Conservation (phyloP, 2,329 filamentous ascomycete species). For the Laburnicola sp. region DNA sequence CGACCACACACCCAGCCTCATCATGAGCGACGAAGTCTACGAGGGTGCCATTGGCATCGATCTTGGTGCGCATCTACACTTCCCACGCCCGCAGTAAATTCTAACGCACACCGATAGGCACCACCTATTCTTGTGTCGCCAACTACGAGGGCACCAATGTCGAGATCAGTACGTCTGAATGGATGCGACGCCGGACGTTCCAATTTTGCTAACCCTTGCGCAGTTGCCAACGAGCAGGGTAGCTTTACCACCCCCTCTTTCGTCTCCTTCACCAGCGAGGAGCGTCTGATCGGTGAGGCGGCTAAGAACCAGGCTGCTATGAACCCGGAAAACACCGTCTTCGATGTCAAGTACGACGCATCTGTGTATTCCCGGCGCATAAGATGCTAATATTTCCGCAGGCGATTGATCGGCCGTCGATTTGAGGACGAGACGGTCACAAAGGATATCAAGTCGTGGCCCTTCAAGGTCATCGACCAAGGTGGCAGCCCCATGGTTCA, state of each 20-base stretch:
- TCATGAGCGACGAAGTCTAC: slow-evolving; percentile 97
- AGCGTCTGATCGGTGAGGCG: slow-evolving; percentile 98
- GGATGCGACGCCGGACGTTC: slow-evolving; percentile 5
- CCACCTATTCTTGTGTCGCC: slow-evolving; percentile 99
- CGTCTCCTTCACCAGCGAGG: slow-evolving; percentile 98
- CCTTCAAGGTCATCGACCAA: slow-evolving; percentile 96
- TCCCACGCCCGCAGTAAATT: slow-evolving; percentile 28
- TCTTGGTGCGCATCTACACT: slow-evolving; percentile 68
- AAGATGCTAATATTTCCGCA: slow-evolving; percentile 49
- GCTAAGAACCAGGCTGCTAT: slow-evolving; percentile 99
- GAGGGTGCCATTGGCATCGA: slow-evolving; percentile 99
- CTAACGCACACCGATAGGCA: slow-evolving; percentile 65
- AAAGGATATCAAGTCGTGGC: slow-evolving; percentile 99
- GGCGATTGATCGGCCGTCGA: slow-evolving; percentile 95
- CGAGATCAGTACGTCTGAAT: slow-evolving; percentile 78
- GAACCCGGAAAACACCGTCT: slow-evolving; percentile 98
- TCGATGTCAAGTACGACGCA: slow-evolving; percentile 90
- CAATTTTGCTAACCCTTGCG: slow-evolving; percentile 24
- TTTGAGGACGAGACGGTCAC: slow-evolving; percentile 96
- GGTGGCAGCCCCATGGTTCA: slow-evolving; percentile 86
- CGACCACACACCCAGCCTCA: slow-evolving; percentile 47
- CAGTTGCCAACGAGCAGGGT: slow-evolving; percentile 98
- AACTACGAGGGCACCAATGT: slow-evolving; percentile 99
- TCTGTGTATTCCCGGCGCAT: not conserved
- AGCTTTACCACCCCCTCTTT: slow-evolving; percentile 98